Percentiles rank a stretch among this genome's conserved stretches.
Evolutionary conservation across 495 filamentous ascomycete species (phyloP).

Genomic region (Baudoinia panamericana): DNA sequence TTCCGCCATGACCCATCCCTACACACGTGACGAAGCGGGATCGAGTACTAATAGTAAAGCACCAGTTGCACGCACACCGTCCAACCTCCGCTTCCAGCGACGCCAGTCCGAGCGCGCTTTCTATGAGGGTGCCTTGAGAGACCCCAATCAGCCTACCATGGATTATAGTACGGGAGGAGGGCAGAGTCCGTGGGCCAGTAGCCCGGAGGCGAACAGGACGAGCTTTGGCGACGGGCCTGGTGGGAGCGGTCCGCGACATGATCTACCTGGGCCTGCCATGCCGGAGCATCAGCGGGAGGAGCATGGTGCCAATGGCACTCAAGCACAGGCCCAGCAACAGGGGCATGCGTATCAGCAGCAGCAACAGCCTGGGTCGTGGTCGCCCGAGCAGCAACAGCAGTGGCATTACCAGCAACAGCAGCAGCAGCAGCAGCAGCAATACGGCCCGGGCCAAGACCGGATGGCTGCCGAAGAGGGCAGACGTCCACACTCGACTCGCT

Average conservation of each 20-base stretch:
- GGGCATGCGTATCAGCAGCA: not conserved
- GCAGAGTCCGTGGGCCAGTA: constrained; percentile 16
- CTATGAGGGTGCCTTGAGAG: constrained; percentile 13
- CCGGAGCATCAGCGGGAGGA: constrained; percentile 2
- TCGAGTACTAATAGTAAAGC: constrained; percentile 10
- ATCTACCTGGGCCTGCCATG: constrained; percentile 15
- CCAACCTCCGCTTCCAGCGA: constrained; percentile 20
- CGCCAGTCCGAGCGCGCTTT: constrained; percentile 15
- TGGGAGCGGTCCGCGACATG: not conserved
- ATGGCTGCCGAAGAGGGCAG: constrained; percentile 13
- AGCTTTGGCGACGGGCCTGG: constrained; percentile 19
- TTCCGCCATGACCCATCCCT: too few species aligned
- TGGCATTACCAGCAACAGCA: constrained; percentile 5
- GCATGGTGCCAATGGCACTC: not conserved
- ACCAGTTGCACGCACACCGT: constrained; percentile 1
- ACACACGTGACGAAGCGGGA: not conserved
- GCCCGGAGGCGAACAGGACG: constrained; percentile 13
- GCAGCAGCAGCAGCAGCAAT: constrained; percentile 10
- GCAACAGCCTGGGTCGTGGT: constrained; percentile 2
- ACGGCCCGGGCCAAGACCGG: not conserved
- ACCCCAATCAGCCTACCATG: constrained; percentile 12
- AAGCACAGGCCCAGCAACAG: constrained; percentile 5
- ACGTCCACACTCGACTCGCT: constrained; percentile 16
- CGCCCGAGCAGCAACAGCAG: constrained; percentile 17
- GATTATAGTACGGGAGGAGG: constrained; percentile 11